phyloP scores from a whole-genome alignment of 2,329 filamentous ascomycete species.

The Fusarium sp. region DNA sequence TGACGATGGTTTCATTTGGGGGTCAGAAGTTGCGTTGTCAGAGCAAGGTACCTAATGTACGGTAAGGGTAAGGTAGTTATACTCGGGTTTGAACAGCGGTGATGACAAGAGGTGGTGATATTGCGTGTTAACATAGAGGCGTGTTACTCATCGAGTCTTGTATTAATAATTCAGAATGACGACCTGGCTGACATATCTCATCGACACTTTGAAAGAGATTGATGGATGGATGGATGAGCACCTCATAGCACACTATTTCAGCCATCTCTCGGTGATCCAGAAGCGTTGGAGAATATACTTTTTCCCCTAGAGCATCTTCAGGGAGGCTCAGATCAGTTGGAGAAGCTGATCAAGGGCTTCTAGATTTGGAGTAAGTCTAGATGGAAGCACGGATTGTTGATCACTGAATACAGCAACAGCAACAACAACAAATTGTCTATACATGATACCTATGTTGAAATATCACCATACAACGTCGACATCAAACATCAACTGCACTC shows the following conservation, averaged over 20 bases:
- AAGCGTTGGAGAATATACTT: conserved; percentile 26
- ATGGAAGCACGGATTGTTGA: conserved; percentile 24
- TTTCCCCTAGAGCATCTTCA: conserved; percentile 9
- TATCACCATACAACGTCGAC: conserved; percentile 7
- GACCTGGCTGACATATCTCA: conserved; percentile 1
- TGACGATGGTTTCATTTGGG: conserved; percentile 32
- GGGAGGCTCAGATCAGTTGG: conserved; percentile 26
- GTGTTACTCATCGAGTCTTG: background rate
- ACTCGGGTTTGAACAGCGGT: background rate
- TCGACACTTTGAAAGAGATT: background rate
- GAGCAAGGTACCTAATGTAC: too few relatives aligned
- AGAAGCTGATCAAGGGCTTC: conserved; percentile 21
- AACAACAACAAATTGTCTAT: too few relatives aligned
- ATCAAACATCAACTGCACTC: conserved; percentile 9
- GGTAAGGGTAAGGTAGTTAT: background rate
- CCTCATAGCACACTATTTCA: conserved; percentile 30
- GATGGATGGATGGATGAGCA: conserved; percentile 26
- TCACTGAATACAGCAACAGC: conserved; percentile 9
- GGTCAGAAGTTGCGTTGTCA: background rate
- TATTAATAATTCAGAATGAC: conserved; percentile 11
- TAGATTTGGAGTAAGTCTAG: conserved; percentile 34
- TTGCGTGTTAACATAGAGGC: background rate
- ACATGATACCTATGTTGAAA: too few relatives aligned
- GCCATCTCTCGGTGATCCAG: conserved; percentile 8
- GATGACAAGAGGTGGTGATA: conserved; percentile 5